phyloP scores from a whole-genome alignment of 371 early-diverging fungal species.

The Sanchytrium tribonematis region DNA sequence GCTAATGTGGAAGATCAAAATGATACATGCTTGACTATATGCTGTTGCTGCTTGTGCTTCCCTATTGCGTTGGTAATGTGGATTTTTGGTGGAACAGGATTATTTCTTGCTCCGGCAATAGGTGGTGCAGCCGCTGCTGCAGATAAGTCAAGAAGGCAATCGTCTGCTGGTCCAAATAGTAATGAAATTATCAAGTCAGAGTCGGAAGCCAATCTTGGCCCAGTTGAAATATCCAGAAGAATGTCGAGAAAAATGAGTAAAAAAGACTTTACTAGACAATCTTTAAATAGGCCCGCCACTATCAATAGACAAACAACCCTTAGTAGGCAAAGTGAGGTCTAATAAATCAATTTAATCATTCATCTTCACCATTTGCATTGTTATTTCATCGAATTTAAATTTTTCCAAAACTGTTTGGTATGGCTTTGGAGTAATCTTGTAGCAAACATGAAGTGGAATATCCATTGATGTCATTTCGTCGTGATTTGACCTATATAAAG shows the following conservation, averaged over 20 bases:
- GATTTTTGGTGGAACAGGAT: neutral
- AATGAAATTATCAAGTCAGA: no score
- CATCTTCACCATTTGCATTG: neutral
- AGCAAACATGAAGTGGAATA: constrained; percentile 28
- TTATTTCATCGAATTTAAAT: neutral
- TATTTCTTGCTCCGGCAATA: neutral
- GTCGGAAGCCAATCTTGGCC: neutral
- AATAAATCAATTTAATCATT: neutral
- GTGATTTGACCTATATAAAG: no score
- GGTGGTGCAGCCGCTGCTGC: neutral
- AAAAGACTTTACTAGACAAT: no score
- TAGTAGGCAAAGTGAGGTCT: neutral
- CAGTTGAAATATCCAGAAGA: neutral
- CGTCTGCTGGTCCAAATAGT: no score
- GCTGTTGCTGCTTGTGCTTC: neutral
- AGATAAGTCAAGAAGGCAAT: neutral
- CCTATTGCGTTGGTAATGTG: neutral
- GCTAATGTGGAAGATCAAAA: neutral
- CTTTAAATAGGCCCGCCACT: no score
- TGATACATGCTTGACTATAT: neutral
- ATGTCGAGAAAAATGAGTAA: neutral
- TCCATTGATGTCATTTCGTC: constrained; percentile 29
- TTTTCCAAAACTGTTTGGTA: constrained; percentile 11
- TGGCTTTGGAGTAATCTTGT: constrained; percentile 37
- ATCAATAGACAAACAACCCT: neutral